Conservation (phyloP, 208 protist species). For the Leishmania lainsoni region DNA sequence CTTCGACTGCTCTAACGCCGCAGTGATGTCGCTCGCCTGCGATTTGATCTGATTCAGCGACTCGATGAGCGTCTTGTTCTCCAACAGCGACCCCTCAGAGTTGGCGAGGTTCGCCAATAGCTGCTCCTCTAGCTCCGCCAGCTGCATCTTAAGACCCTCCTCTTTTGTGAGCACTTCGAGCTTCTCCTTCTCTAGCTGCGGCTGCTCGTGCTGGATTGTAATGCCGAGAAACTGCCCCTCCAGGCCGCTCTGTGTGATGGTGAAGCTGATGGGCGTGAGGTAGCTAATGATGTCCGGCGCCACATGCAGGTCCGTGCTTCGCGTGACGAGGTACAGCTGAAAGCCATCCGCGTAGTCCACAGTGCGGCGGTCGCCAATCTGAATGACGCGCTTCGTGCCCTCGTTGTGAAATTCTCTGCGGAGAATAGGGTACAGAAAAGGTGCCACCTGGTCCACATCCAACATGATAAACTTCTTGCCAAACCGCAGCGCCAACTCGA, state of each 20-base stretch:
- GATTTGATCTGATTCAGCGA: slow-evolving; percentile 96
- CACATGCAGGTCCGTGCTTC: slow-evolving; percentile 86
- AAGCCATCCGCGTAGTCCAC: slow-evolving; percentile 98
- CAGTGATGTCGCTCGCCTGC: slow-evolving; percentile 89
- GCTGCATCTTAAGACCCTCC: slow-evolving; percentile 95
- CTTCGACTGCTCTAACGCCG: slow-evolving; percentile 87
- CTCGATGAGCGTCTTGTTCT: slow-evolving; percentile 95
- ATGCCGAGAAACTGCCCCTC: slow-evolving; percentile 97
- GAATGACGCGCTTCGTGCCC: slow-evolving; percentile 91
- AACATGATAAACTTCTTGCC: slow-evolving; percentile 98
- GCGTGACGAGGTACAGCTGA: slow-evolving; percentile 95
- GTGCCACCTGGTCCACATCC: slow-evolving; percentile 96
- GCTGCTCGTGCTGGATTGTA: slow-evolving; percentile 97
- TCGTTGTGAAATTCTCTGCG: slow-evolving; percentile 92
- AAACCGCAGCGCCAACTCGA: slow-evolving; percentile 98
- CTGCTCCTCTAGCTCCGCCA: slow-evolving; percentile 93
- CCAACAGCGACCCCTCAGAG: slow-evolving; percentile 95
- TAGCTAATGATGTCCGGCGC: slow-evolving; percentile 92
- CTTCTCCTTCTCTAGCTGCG: slow-evolving; percentile 96
- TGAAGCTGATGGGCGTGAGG: slow-evolving; percentile 96
- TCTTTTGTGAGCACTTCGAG: slow-evolving; percentile 93
- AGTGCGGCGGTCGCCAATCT: slow-evolving; percentile 96
- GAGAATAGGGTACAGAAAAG: slow-evolving; percentile 96
- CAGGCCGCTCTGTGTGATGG: slow-evolving; percentile 96
- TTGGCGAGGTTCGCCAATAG: slow-evolving; percentile 93